Evolutionary conservation across 768 basidiomycete genomes (phyloP).

Genomic region (Lentinula aciculospora): DNA sequence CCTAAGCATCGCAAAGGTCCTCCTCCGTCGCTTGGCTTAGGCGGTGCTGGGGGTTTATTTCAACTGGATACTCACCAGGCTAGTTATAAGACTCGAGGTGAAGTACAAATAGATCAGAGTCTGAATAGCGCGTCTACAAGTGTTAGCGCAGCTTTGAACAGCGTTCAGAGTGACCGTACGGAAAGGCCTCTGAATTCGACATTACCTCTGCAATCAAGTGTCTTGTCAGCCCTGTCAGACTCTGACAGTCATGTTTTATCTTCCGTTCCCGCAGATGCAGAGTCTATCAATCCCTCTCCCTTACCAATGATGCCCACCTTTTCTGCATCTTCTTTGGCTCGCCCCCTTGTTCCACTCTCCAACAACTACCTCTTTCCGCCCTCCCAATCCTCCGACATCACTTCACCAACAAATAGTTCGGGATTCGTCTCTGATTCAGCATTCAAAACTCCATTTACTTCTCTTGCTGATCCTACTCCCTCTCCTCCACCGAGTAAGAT

Average conservation of each 20-base stretch:
- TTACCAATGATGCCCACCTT: constrained; percentile 50
- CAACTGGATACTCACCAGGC: constrained; percentile 62
- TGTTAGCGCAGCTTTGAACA: neutral
- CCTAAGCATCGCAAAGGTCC: constrained; percentile 15
- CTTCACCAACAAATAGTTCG: neutral
- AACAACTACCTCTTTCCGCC: constrained; percentile 53
- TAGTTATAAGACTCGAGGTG: constrained; percentile 39
- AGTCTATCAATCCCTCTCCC: constrained; percentile 33
- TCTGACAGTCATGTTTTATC: constrained; percentile 1
- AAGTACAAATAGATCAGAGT: constrained; percentile 51
- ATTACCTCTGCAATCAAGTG: neutral
- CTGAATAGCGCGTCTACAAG: neutral
- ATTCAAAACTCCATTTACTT: neutral
- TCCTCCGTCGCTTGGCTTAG: constrained; percentile 6
- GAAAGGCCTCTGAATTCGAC: neutral
- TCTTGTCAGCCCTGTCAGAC: neutral
- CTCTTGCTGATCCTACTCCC: neutral
- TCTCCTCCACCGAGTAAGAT: constrained; percentile 3
- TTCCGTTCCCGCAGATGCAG: neutral
- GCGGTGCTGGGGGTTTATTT: constrained; percentile 49
- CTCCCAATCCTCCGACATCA: constrained; percentile 39
- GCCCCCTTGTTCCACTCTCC: constrained; percentile 23
- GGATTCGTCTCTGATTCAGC: neutral
- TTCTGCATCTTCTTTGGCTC: constrained; percentile 19
- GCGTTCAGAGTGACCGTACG: neutral